A percentile compares a stretch with the other conserved stretches of the same genome.
These are phyloP conservation scores for Eucalyptus cladocalyx DNA, from an alignment of 345 rosid genomes.

Conservation along the genomic window DNA sequence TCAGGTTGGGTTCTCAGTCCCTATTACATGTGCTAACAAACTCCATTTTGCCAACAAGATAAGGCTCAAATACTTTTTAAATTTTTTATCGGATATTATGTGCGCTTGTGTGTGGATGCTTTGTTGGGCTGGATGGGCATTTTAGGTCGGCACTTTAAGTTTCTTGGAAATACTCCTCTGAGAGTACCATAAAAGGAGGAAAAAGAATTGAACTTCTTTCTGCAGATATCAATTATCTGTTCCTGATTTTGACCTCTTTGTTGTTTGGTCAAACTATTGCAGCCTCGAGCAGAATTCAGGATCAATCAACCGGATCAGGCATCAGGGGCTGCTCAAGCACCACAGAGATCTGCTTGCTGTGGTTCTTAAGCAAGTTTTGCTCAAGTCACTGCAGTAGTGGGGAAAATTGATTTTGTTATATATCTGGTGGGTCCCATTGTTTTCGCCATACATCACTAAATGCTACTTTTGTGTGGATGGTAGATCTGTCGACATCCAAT, in stretches of 20 bases:
- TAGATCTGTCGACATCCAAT: not conserved
- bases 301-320: conserved; percentile 38
- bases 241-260: not conserved
- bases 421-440: conserved; percentile 13
- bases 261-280: not conserved
- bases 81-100: not conserved
- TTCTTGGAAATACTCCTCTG: not conserved
- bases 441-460: conserved; percentile 4
- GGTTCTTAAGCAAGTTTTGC: conserved; percentile 19
- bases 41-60: not conserved
- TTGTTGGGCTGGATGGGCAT: not conserved
- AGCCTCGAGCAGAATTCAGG: conserved; percentile 46
- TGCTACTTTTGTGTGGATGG: conserved; percentile 22
- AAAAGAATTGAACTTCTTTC: not conserved
- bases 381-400: conserved; percentile 1
- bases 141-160: not conserved
- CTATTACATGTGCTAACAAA: not conserved
- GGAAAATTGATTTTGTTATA: conserved; percentile 28
- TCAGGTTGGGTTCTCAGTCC: not conserved
- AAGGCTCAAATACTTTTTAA: not conserved
- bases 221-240: not conserved
- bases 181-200: not conserved
- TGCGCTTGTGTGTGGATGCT: not conserved
- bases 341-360: conserved; percentile 43
- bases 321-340: conserved; percentile 11